Conservation (phyloP, 2,329 filamentous ascomycete species). For the Cordyceps javanica region DNA sequence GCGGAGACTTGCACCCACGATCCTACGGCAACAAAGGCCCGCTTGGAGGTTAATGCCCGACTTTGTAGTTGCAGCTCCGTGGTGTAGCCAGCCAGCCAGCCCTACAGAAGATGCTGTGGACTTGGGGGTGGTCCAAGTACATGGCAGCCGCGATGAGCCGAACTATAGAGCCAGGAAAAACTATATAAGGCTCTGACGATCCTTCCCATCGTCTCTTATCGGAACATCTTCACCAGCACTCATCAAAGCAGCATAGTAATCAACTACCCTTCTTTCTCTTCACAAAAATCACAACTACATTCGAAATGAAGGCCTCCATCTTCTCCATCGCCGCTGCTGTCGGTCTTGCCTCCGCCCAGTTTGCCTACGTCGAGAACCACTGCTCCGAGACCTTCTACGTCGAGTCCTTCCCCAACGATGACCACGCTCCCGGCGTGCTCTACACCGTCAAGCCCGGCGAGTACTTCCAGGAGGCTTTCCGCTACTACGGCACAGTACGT, state of each 20-base stretch:
- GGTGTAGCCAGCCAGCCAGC: neutral
- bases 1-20: neutral
- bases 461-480: constrained; percentile 31
- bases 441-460: constrained; percentile 27
- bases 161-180: neutral
- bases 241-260: neutral
- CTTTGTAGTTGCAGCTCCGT: neutral
- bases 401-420: constrained; percentile 31
- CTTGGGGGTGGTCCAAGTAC: neutral
- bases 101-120: neutral
- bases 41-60: neutral
- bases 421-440: constrained; percentile 24
- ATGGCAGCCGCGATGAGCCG: neutral
- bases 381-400: constrained; percentile 29
- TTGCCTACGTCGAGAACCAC: constrained; percentile 31
- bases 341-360: constrained; percentile 27
- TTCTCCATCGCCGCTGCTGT: constrained; percentile 26
- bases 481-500: constrained; percentile 30
- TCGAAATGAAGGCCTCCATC: constrained; percentile 25
- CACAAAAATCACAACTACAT: neutral
- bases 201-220: neutral
- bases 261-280: neutral
- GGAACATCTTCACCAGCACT: neutral
- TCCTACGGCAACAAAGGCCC: neutral
- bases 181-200: neutral